Evolutionary conservation across 1,139 yeast genomes (phyloP), one percentile per base, ranked within the genome.

Genomic region (Zygoascus hellenicus): DNA sequence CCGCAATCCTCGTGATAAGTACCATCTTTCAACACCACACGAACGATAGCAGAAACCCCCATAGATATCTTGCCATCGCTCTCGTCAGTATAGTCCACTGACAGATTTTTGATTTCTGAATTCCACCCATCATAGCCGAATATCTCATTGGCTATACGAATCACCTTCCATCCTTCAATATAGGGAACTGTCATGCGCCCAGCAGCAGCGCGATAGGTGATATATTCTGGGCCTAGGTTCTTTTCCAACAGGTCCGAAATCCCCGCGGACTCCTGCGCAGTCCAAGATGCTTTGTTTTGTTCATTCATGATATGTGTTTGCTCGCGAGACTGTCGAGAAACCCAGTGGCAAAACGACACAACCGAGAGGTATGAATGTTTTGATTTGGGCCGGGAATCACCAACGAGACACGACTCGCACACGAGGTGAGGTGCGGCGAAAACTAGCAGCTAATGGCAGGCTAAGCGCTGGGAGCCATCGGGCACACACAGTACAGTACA

Each of bases 221-320:
- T 81, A 59, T 80, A 90, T 64, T 90, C 97, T 0, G 97, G 97
- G 0, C 98, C 98, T 31, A 89, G 70, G 43, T 61, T 60, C 36
- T 55, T 50, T 33, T 54, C 54, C 26, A 67, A 59, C 22, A 54
- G 49, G 13, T 49, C 49, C 19, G 57, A 57, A 15, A 66, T 55
- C 19, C 51, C 47, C 3, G 46, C 45, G 26, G 26, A 22, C 26
- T 22, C 26, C 26, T 22, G 26, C 6, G 26, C 7, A 5, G 26
- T 22, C 26, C 26, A 22, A 22, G 26, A 22, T 4, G 26, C 26
- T 22, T 22, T 22, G 26, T 22, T 22, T 7, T 22, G 26, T 22
- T 22, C 26, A 22, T 4, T 22, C 26, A 22, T 22, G 26, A 22
- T 22, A 22, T 22, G 4, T 31, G 4, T 5, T 31, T 31, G 4